Evolutionary conservation across 176 grass and related monocot genomes (phyloP).

Genomic region (Cenchrus americanus): DNA sequence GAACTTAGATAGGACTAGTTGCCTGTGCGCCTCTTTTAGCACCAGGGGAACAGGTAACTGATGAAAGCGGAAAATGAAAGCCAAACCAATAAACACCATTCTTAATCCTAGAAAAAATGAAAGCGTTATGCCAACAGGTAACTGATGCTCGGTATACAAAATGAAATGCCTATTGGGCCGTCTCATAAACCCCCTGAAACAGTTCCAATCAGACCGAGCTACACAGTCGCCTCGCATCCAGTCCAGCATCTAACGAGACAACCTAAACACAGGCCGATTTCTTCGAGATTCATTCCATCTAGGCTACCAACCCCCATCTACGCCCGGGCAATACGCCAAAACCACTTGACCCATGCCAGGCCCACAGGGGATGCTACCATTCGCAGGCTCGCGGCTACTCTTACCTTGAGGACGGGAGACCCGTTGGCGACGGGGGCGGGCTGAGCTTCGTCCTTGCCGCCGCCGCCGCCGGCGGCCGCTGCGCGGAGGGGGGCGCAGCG

Average conservation of each 20-base stretch:
- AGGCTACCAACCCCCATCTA: neutral
- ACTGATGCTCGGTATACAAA: neutral
- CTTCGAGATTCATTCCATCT: neutral
- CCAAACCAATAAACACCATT: neutral
- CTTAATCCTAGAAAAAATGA: neutral
- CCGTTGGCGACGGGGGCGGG: conserved; percentile 29
- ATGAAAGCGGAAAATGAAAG: neutral
- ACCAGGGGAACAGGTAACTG: neutral
- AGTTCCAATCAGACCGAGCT: conserved; percentile 4
- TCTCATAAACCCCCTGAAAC: conserved; percentile 1
- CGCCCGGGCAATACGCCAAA: neutral
- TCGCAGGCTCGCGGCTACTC: neutral
- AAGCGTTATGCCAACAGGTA: too few species aligned
- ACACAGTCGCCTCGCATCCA: conserved; percentile 13
- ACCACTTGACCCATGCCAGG: neutral
- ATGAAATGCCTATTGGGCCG: neutral
- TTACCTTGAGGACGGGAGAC: conserved; percentile 52
- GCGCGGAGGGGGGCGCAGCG: conserved; percentile 40
- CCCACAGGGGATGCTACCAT: too few species aligned
- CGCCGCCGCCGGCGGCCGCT: neutral
- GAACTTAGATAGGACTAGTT: neutral
- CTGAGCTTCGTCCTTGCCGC: conserved; percentile 46
- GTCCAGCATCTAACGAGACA: neutral
- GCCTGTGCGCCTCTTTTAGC: neutral
- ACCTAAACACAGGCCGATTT: neutral